Evolutionary conservation across 2,329 filamentous ascomycete species (phyloP).

Genomic region (Microdochium bolleyi): DNA sequence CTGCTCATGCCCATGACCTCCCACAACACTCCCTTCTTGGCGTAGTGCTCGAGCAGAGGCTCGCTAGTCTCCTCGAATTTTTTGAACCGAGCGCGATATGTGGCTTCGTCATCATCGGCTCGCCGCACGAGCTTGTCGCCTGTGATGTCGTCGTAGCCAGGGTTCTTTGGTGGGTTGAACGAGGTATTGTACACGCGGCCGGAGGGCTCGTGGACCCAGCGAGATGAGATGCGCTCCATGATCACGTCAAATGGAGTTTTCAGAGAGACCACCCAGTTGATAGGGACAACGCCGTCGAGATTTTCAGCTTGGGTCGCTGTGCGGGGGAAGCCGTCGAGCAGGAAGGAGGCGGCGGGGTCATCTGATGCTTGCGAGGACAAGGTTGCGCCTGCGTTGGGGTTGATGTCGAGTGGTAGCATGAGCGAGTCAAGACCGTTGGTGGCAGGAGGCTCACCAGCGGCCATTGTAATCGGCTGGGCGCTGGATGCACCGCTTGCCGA

Average conservation of each 20-base stretch:
- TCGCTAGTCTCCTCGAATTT: conserved; percentile 84
- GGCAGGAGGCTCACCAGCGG: conserved; percentile 10
- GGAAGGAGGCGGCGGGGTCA: conserved; percentile 75
- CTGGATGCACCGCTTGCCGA: conserved; percentile 32
- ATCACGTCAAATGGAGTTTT: conserved; percentile 82
- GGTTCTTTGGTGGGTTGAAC: conserved; percentile 77
- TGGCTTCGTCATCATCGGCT: conserved; percentile 77
- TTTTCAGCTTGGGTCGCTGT: conserved; percentile 72
- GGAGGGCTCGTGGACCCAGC: conserved; percentile 89
- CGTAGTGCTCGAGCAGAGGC: conserved; percentile 83
- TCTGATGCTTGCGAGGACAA: conserved; percentile 43
- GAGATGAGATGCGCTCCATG: conserved; percentile 78
- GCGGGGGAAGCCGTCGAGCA: conserved; percentile 93
- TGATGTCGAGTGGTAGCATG: conserved; percentile 27
- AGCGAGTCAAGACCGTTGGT: conserved; percentile 25
- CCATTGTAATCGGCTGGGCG: conserved; percentile 20
- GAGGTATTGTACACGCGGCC: conserved; percentile 92
- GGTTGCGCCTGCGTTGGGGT: conserved; percentile 28
- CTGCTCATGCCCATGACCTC: conserved; percentile 83
- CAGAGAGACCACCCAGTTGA: conserved; percentile 87
- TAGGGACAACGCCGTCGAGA: conserved; percentile 77
- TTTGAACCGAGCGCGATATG: conserved; percentile 71
- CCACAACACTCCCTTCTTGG: conserved; percentile 73
- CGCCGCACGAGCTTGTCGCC: conserved; percentile 79
- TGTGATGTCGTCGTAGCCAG: conserved; percentile 81